Conservation (phyloP, 1,284 basidiomycete species). For the Veloboletus limbatus region DNA sequence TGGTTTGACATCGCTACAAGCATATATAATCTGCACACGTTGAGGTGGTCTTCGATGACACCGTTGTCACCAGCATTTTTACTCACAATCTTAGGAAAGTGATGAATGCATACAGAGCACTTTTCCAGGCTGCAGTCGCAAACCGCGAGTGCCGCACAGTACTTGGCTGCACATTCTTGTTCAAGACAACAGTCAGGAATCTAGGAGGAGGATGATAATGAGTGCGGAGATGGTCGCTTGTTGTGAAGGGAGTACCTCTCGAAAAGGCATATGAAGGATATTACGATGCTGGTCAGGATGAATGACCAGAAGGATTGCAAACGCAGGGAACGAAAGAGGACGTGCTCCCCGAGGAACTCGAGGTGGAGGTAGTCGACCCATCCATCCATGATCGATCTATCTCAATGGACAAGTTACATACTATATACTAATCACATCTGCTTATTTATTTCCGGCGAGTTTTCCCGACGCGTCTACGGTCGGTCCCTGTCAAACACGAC, state of each 20-base stretch:
- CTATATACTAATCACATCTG: too few species aligned
- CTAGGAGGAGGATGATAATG: constrained; percentile 32
- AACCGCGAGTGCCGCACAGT: constrained; percentile 41
- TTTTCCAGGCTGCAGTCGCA: constrained; percentile 49
- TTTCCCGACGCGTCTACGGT: too few species aligned
- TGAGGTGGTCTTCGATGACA: neutral
- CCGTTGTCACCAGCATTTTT: neutral
- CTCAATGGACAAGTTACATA: too few species aligned
- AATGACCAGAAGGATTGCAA: constrained; percentile 49
- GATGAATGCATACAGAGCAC: constrained; percentile 52
- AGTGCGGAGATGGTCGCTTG: neutral
- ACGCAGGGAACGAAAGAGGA: constrained; percentile 52
- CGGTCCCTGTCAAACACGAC: too few species aligned
- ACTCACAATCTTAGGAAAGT: constrained; percentile 60
- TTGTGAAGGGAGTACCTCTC: constrained; percentile 55
- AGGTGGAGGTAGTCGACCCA: constrained; percentile 54
- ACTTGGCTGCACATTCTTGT: constrained; percentile 46
- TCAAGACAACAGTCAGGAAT: constrained; percentile 47
- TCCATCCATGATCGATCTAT: constrained; percentile 35
- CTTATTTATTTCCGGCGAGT: too few species aligned
- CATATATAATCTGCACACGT: constrained; percentile 57
- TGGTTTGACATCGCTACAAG: constrained; percentile 68
- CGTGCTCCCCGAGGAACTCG: constrained; percentile 51
- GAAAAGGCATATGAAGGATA: constrained; percentile 46
- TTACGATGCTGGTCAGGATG: constrained; percentile 43